Evolutionary conservation across 257 asterid species (phyloP).

Genomic region (Catharanthus roseus): DNA sequence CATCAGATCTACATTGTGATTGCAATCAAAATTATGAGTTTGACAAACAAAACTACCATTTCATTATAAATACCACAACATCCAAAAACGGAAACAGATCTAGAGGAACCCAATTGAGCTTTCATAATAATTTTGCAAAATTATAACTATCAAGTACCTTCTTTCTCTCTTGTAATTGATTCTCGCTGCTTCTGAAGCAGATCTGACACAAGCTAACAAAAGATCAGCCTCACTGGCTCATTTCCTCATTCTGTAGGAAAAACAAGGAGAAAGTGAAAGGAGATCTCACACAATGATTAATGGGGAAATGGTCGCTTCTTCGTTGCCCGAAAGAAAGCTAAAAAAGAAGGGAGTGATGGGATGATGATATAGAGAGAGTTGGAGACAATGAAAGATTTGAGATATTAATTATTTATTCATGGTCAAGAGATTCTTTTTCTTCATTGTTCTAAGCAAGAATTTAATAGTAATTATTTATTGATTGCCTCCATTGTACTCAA

Average conservation of each 20-base stretch:
- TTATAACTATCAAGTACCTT: not conserved
- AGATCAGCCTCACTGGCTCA: constrained; percentile 4
- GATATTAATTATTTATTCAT: not conserved
- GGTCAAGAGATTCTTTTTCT: not conserved
- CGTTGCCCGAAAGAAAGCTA: not conserved
- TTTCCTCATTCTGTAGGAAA: not conserved
- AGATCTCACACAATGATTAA: not conserved
- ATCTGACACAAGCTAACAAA: not conserved
- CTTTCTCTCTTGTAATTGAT: not conserved
- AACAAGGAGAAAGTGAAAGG: not conserved
- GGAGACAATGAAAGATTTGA: constrained; percentile 1
- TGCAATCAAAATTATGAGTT: not conserved
- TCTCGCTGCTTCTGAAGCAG: constrained; percentile 1
- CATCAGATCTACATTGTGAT: constrained; percentile 2
- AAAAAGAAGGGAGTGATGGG: not conserved
- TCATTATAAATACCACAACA: not conserved
- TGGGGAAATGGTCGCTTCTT: not conserved
- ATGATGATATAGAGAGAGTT: not conserved
- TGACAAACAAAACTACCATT: not conserved
- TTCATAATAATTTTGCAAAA: not conserved
- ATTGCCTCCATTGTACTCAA: not conserved
- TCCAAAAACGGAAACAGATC: not conserved
- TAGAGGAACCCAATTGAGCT: not conserved
- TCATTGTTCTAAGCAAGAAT: not conserved
- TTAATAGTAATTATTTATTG: not conserved